These are phyloP conservation scores for Periconia sp. DNA, from an alignment of 2,329 filamentous ascomycete genomes.

Conservation along the genomic window DNA sequence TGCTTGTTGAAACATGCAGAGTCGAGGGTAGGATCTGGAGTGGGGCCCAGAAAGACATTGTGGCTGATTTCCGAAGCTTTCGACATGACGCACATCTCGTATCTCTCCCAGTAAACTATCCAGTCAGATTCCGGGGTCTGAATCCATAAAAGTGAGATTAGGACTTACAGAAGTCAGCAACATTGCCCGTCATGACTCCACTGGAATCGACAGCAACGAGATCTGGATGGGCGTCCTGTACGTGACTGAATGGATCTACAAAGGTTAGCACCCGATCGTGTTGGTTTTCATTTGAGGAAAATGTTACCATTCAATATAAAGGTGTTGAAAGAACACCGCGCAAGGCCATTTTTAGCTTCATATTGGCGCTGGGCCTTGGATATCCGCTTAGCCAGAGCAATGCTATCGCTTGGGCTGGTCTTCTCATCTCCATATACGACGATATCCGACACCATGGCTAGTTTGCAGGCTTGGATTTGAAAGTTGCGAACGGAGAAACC, in stretches of 20 bases:
- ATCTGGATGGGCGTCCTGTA: constrained; percentile 70
- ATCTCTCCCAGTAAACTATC: constrained; percentile 74
- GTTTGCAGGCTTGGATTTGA: constrained; percentile 89
- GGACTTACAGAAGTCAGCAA: constrained; percentile 76
- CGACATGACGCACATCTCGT: constrained; percentile 94
- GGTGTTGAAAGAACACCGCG: constrained; percentile 71
- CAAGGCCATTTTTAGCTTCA: constrained; percentile 66
- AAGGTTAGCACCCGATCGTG: constrained; percentile 9
- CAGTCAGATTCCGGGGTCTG: constrained; percentile 2
- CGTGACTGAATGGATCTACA: constrained; percentile 41
- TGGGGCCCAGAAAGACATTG: constrained; percentile 90
- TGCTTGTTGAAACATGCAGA: constrained; percentile 47
- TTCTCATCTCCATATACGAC: constrained; percentile 83
- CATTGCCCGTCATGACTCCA: constrained; percentile 72
- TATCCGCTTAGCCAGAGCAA: constrained; percentile 65
- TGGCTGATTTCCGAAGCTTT: constrained; percentile 82
- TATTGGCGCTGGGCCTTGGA: constrained; percentile 73
- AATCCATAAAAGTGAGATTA: neutral
- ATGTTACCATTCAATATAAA: constrained; percentile 67
- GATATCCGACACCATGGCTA: constrained; percentile 86
- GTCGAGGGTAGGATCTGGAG: constrained; percentile 66
- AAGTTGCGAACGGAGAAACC: constrained; percentile 97
- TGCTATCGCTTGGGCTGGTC: constrained; percentile 62
- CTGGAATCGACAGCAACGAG: constrained; percentile 74
- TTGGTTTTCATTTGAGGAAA: too few relatives aligned